A percentile compares a stretch with the other conserved stretches of the same genome.
phyloP scores from a whole-genome alignment of 352 stramenopile species.

The Pythium insidiosum region DNA sequence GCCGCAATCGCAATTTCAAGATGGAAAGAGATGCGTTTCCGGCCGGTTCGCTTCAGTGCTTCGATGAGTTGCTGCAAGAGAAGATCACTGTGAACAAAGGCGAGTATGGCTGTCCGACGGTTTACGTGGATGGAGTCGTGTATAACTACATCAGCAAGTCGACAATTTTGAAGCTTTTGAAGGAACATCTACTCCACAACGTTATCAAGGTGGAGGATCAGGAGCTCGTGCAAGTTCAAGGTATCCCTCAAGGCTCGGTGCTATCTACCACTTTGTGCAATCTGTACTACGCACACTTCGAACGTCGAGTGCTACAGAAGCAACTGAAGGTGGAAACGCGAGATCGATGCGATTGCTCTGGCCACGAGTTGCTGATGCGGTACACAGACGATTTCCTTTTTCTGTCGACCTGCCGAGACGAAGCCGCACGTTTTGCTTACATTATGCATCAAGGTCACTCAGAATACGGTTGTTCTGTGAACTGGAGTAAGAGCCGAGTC shows the following conservation, averaged over 20 bases:
- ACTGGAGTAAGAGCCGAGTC: slow-evolving; percentile 48
- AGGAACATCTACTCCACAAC: slow-evolving; percentile 58
- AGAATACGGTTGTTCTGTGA: slow-evolving; percentile 61
- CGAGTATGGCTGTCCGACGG: slow-evolving; percentile 78
- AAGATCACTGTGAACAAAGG: slow-evolving; percentile 61
- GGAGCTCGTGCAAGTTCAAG: slow-evolving; percentile 46
- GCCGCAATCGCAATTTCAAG: slow-evolving; percentile 52
- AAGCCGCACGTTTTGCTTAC: slow-evolving; percentile 36
- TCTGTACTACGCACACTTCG: slow-evolving; percentile 75
- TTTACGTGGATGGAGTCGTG: slow-evolving; percentile 70
- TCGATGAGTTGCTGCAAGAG: slow-evolving; percentile 42
- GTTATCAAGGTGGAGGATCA: slow-evolving; percentile 39
- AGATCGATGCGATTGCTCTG: slow-evolving; percentile 15
- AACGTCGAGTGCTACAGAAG: slow-evolving; percentile 46
- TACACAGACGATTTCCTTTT: slow-evolving; percentile 81
- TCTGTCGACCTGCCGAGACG: slow-evolving; percentile 38
- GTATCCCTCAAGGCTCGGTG: slow-evolving; percentile 78
- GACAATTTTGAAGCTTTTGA: slow-evolving; percentile 41
- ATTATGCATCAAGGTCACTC: slow-evolving; percentile 56
- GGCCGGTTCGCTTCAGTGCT: slow-evolving; percentile 40
- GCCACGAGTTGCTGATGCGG: slow-evolving; percentile 56
- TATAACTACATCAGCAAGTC: slow-evolving; percentile 60
- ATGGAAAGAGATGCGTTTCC: slow-evolving; percentile 44
- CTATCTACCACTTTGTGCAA: slow-evolving; percentile 77
- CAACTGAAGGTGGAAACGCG: slow-evolving; percentile 18